These are phyloP conservation scores for Plantago coronopus DNA, from an alignment of 305 asterid genomes.

Conservation along the genomic window DNA sequence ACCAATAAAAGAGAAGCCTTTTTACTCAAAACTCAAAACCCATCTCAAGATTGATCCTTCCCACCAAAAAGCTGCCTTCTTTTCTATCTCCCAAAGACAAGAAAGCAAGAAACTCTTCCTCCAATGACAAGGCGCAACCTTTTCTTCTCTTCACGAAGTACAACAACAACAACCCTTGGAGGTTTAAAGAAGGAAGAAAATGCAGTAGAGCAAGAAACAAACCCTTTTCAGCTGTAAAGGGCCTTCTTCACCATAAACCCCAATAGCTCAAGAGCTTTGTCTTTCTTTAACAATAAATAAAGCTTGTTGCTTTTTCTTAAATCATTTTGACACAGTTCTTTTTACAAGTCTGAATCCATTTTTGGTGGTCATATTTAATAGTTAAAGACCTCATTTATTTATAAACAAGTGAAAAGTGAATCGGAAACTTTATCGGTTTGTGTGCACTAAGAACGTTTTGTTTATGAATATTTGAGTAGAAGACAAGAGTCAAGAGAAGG, in stretches of 20 bases:
- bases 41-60: slow-evolving; percentile 22
- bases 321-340: not conserved
- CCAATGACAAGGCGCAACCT: slow-evolving; percentile 24
- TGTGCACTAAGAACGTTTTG: slow-evolving; percentile 37
- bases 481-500: slow-evolving; percentile 9
- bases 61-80: slow-evolving; percentile 24
- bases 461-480: slow-evolving; percentile 27
- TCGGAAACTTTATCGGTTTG: slow-evolving; percentile 32
- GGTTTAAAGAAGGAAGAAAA: slow-evolving; percentile 21
- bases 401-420: slow-evolving; percentile 19
- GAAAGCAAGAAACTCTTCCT: slow-evolving; percentile 12
- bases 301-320: slow-evolving; percentile 8
- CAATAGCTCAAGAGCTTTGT: slow-evolving; percentile 30
- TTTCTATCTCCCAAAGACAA: not conserved
- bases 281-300: slow-evolving; percentile 16
- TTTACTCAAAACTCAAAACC: slow-evolving; percentile 31
- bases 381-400: slow-evolving; percentile 5
- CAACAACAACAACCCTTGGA: not conserved
- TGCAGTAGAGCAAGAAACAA: slow-evolving; percentile 22
- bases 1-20: slow-evolving; percentile 18
- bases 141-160: slow-evolving; percentile 23
- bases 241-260: slow-evolving; percentile 6
- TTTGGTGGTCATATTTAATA: not conserved
- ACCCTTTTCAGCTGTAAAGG: slow-evolving; percentile 38
- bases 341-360: not conserved